phyloP scores from a whole-genome alignment of 176 grass and related monocot genomes.

The Oryza longistaminata region DNA sequence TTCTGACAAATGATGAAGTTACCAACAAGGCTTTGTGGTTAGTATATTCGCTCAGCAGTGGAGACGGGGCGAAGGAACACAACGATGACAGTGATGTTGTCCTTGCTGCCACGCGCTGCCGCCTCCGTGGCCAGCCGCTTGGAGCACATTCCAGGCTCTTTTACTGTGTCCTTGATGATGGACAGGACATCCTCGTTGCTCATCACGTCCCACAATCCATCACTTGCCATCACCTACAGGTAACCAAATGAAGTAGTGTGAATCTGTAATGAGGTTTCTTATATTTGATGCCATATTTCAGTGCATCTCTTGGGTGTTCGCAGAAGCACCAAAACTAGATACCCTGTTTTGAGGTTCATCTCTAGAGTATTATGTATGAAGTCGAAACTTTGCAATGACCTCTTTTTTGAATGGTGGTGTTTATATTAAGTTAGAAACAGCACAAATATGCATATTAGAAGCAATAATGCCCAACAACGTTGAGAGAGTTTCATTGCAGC shows the following conservation, averaged over 20 bases:
- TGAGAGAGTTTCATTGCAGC: background rate
- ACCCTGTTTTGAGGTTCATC: background rate
- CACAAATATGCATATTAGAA: background rate
- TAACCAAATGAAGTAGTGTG: conserved; percentile 19
- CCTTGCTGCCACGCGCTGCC: conserved; percentile 74
- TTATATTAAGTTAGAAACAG: background rate
- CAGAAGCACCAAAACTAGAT: background rate
- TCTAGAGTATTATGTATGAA: background rate
- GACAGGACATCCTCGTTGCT: conserved; percentile 89
- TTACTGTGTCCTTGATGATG: conserved; percentile 93
- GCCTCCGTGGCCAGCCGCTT: conserved; percentile 87
- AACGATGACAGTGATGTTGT: conserved; percentile 92
- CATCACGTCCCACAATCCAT: conserved; percentile 84
- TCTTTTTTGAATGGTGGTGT: background rate
- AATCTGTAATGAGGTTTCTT: background rate
- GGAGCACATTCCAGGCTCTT: conserved; percentile 90
- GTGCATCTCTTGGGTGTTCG: background rate
- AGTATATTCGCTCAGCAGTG: conserved; percentile 86
- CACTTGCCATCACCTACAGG: conserved; percentile 82
- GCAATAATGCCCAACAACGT: background rate
- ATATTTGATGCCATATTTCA: background rate
- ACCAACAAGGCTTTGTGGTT: conserved; percentile 16
- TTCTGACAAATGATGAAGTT: background rate
- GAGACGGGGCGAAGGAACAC: conserved; percentile 87
- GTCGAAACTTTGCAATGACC: background rate